These are phyloP conservation scores for Physcia stellaris DNA, from an alignment of 495 filamentous ascomycete species.

Conservation along the genomic window DNA sequence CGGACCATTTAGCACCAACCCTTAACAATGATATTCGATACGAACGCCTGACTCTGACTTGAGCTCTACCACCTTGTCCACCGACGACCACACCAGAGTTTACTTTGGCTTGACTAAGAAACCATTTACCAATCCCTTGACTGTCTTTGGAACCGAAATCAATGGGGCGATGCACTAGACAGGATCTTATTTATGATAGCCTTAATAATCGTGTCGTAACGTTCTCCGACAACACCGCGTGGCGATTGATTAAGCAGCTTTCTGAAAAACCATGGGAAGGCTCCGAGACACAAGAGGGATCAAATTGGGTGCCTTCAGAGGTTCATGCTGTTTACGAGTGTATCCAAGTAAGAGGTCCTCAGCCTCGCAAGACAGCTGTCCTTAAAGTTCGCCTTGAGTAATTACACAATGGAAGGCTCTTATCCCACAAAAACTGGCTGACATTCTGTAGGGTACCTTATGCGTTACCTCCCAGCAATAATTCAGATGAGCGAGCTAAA, in stretches of 20 bases:
- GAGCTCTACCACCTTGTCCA: no score
- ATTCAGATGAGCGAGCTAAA: neutral
- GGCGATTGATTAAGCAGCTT: slow-evolving; percentile 4
- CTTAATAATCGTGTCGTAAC: neutral
- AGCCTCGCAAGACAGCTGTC: neutral
- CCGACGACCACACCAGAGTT: no score
- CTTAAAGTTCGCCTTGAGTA: slow-evolving; percentile 5
- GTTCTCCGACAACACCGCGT: neutral
- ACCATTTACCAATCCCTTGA: no score
- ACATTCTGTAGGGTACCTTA: neutral
- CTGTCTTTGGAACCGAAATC: no score
- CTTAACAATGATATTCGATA: no score
- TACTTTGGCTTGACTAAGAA: no score
- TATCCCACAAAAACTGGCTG: neutral
- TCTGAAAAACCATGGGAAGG: slow-evolving; percentile 2
- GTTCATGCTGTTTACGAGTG: slow-evolving; percentile 3
- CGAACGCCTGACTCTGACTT: no score
- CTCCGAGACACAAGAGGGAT: neutral
- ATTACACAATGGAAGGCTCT: neutral
- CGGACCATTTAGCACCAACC: no score
- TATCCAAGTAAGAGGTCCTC: neutral
- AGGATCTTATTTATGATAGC: neutral
- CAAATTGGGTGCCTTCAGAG: neutral
- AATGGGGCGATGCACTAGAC: no score
- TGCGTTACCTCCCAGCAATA: neutral